Conservation (phyloP, 352 stramenopile species). For the Pythium diclinum region DNA sequence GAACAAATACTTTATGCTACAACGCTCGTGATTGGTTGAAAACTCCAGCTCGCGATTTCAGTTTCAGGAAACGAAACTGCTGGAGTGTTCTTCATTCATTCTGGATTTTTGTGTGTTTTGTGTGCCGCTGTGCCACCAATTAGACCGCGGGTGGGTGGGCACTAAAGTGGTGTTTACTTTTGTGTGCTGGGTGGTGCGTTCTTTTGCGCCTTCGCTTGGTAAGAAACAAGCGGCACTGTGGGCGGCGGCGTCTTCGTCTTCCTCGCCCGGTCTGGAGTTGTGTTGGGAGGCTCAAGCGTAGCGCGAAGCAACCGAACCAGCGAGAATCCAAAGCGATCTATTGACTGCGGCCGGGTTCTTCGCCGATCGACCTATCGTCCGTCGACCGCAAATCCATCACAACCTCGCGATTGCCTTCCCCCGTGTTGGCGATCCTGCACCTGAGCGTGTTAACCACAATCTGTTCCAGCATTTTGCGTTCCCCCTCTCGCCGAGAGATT, state of each 20-base stretch:
- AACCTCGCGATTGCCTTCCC: not conserved
- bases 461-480: not conserved
- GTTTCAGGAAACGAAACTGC: not conserved
- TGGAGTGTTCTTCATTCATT: not conserved
- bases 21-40: not conserved
- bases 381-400: not conserved
- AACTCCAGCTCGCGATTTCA: not conserved
- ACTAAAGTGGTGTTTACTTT: constrained; percentile 3
- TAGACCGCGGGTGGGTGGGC: not conserved
- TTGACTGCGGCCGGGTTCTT: not conserved
- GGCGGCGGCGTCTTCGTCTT: not conserved
- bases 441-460: not conserved
- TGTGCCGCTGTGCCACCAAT: not conserved
- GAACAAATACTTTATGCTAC: not conserved
- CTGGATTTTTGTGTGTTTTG: not conserved
- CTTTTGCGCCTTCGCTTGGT: not conserved
- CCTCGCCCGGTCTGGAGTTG: not conserved
- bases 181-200: not conserved
- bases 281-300: constrained; percentile 1
- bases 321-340: constrained; percentile 5
- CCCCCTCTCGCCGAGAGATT: not conserved
- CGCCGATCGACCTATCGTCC: not conserved
- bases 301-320: not conserved
- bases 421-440: not conserved
- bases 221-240: constrained; percentile 3